Evolutionary conservation across 257 asterid genomes (phyloP), one percentile per base, ranked within the genome.

Genomic region (Nicotiana undulata): DNA sequence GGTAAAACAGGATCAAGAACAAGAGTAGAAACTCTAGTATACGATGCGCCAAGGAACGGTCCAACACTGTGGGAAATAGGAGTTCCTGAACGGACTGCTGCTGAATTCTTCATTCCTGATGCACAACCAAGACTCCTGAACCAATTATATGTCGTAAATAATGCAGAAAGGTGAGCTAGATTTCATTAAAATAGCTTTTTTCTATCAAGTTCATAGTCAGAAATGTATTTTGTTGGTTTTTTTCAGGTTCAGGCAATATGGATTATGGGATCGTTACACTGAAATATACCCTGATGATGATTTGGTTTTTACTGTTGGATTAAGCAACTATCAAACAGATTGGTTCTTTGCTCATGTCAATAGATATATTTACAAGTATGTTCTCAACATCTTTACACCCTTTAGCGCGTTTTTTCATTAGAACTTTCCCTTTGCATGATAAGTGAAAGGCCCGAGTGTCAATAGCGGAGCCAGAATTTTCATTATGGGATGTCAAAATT

Each of bases 51-150:
- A 63, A 91, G 98, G 65, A 84, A 63, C 8, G 98, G 98, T 12
- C 98, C 97, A 5, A 93, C 97, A 3, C 32, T 89, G 17, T 95
- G 98, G 98, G 98, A 95, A 85, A 93, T 95, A 32, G 98, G 98
- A 32, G 68, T 90, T 58, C 97, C 98, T 11, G 98, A 95, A 67
- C 85, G 98, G 5, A 87, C 93, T 3, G 98, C 98, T 60, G 84
- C 87, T 18, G 98, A 95, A 75, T 95, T 92, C 86, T 93, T 77
- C 79, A 82, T 93, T 64, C 98, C 98, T 11, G 97, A 91, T 80
- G 92, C 98, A 16, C 87, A 84, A 75, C 93, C 98, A 1, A 78
- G 56, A 0, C 94, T 91, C 4, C 79, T 80, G 90, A 95, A 95
- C 87, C 90, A 86, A 78, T 65, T 95, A 28, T 93, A 93, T 72